phyloP scores from a whole-genome alignment of 805 yeast genomes.

The Jamesozyma gamospora region DNA sequence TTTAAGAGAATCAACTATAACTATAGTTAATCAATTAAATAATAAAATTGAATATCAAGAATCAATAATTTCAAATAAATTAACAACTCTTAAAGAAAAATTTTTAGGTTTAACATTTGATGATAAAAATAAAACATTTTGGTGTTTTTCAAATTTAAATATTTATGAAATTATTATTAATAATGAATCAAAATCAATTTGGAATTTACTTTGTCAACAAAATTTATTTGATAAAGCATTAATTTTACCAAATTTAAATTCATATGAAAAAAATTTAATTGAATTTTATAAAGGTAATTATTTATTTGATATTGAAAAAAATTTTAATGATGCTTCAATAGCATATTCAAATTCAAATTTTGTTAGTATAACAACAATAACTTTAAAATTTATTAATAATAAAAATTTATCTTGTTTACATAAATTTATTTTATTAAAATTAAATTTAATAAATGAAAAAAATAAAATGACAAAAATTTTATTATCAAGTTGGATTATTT shows the following conservation, averaged over 20 bases:
- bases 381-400: constrained; percentile 44
- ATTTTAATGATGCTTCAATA: constrained; percentile 36
- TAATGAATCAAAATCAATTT: constrained; percentile 63
- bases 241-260: constrained; percentile 26
- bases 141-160: constrained; percentile 56
- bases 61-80: constrained; percentile 17
- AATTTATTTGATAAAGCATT: constrained; percentile 59
- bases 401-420: constrained; percentile 35
- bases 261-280: constrained; percentile 40
- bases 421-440: constrained; percentile 36
- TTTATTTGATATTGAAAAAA: constrained; percentile 27
- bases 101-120: constrained; percentile 45
- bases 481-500: constrained; percentile 30
- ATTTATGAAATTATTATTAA: constrained; percentile 65
- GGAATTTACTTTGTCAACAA: constrained; percentile 52
- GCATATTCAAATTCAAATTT: constrained; percentile 49
- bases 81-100: constrained; percentile 28
- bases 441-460: constrained; percentile 22
- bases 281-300: constrained; percentile 46
- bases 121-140: constrained; percentile 43
- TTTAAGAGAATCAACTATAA: constrained; percentile 34
- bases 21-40: constrained; percentile 43
- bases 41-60: constrained; percentile 38
- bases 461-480: constrained; percentile 20
- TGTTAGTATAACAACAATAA: constrained; percentile 59